These are phyloP conservation scores for Aspergillus fijiensis DNA, from an alignment of 2,329 filamentous ascomycete species.

Conservation along the genomic window DNA sequence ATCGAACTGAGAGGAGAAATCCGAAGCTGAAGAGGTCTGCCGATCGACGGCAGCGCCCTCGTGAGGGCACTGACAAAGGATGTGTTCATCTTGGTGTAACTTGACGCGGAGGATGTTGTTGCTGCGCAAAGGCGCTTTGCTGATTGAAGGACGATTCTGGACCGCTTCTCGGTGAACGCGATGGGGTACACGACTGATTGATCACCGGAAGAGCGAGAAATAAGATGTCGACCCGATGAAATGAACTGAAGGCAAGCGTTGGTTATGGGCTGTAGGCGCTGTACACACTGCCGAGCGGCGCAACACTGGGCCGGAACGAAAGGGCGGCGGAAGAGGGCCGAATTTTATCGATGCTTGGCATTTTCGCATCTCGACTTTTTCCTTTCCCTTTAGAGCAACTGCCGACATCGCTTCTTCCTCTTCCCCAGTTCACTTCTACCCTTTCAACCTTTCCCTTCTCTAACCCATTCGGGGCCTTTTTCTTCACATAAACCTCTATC, in stretches of 20 bases:
- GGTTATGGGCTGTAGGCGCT: not conserved
- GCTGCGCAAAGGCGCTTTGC: not conserved
- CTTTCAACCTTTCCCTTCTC: conserved; percentile 18
- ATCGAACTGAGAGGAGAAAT: conserved; percentile 21
- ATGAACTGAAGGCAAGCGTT: not conserved
- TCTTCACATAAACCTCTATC: conserved; percentile 1
- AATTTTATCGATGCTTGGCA: conserved; percentile 42
- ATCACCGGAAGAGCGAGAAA: not conserved
- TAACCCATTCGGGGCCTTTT: conserved; percentile 20
- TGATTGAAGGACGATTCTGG: not conserved
- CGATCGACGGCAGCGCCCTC: conserved; percentile 33
- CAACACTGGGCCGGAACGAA: conserved; percentile 22
- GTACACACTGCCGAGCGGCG: not conserved
- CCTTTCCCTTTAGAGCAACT: conserved; percentile 29
- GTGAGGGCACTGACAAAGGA: conserved; percentile 32
- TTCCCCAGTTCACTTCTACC: conserved; percentile 19
- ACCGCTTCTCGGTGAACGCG: not conserved
- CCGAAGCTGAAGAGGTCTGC: conserved; percentile 28
- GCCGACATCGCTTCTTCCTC: conserved; percentile 26
- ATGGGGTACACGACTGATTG: not conserved
- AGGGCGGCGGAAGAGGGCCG: conserved; percentile 30
- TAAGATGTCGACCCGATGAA: not conserved
- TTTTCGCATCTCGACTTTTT: conserved; percentile 33
- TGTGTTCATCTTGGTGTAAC: conserved; percentile 32
- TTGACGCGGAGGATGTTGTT: not conserved